Evolutionary conservation across 83 land plant genomes (phyloP).

Genomic region (Diphasiastrum complanatum): DNA sequence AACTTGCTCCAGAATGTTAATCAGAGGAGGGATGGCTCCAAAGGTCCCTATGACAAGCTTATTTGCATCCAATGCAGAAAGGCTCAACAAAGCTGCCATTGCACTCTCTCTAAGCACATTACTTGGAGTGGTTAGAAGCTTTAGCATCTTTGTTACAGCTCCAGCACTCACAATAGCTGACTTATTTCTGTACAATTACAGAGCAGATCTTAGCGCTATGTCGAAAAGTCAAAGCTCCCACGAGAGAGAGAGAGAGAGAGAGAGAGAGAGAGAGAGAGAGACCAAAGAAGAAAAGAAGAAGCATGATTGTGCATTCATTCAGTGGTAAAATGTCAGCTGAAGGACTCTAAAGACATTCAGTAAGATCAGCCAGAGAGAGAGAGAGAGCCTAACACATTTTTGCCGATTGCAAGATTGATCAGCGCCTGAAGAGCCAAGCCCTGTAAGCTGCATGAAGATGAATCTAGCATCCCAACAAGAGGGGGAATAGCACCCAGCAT

Average conservation of each 20-base stretch:
- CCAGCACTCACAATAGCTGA: conserved; percentile 51
- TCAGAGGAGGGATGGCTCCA: conserved; percentile 25
- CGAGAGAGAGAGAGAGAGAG: too few relatives aligned
- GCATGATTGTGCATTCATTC: neutral
- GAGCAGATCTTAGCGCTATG: too few relatives aligned
- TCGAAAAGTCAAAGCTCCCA: too few relatives aligned
- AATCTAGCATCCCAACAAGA: conserved; percentile 36
- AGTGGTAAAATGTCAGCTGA: too few relatives aligned
- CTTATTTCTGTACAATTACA: conserved; percentile 39
- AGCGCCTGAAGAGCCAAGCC: conserved; percentile 39
- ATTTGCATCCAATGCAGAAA: conserved; percentile 39
- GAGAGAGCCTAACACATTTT: conserved; percentile 39
- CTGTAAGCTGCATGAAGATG: conserved; percentile 19
- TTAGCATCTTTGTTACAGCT: conserved; percentile 34
- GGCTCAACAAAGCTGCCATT: conserved; percentile 26
- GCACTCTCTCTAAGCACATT: conserved; percentile 7
- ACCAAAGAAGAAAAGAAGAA: neutral
- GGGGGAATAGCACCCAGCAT: conserved; percentile 45
- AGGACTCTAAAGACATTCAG: too few relatives aligned
- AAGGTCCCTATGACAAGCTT: conserved; percentile 21
- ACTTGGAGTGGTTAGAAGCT: neutral
- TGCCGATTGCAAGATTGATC: conserved; percentile 43
- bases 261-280: neutral
- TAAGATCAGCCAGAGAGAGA: too few relatives aligned
- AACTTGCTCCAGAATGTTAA: conserved; percentile 31